Base-by-base conservation (phyloP, 2,329 filamentous ascomycete species). In the Botryosphaeria dothidea region DNA sequence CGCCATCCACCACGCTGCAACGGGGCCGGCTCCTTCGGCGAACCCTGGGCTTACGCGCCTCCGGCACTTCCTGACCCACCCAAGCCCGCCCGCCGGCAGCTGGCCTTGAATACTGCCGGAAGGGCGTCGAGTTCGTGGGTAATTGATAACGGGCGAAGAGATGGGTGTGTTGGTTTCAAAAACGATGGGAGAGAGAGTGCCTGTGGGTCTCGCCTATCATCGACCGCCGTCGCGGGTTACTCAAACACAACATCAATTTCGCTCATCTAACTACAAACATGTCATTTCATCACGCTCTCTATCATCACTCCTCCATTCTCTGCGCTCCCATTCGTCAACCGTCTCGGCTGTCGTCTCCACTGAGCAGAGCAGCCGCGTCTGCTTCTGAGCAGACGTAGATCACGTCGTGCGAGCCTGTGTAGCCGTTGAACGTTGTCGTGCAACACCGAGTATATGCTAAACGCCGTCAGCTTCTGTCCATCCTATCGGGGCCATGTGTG, bases 391-490 rank as follows among this genome's bases (percentile, higher is more conserved):
- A 94, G 71, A 97, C 90, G 75, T 97, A 97, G 69, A 96, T 88
- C 69, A 94, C 89, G 73, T 96, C 90, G 77, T 97, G 93, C 69
- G 88, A 84, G 78, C 96, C 91, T 65, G 88, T 90, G 80, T 97
- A 97, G 66, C 93, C 93, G 71, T 97, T 97, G 88, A 97, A 97
- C 72, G 90, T 88, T 66, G 93, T 97, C 67, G 93, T 92, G 64
- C 92, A 96, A 84, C 93, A 96, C 83, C 92, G 94, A 71, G 93
- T 97, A 79, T 97, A 97, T 25, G 93, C 93, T 68, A 31, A 23
- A 13, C 23, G 19, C 23, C 19, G 45, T 64, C 49, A 64, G 52
- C 52, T 34, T 43, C 34, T 29, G 23, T 49, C 13, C 21, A 34
- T 23, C 41, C 13, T 21, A 4, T 15, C 31, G 11, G 34, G 3